Conservation (phyloP, 305 asterid species). For the Salvia sclarea region DNA sequence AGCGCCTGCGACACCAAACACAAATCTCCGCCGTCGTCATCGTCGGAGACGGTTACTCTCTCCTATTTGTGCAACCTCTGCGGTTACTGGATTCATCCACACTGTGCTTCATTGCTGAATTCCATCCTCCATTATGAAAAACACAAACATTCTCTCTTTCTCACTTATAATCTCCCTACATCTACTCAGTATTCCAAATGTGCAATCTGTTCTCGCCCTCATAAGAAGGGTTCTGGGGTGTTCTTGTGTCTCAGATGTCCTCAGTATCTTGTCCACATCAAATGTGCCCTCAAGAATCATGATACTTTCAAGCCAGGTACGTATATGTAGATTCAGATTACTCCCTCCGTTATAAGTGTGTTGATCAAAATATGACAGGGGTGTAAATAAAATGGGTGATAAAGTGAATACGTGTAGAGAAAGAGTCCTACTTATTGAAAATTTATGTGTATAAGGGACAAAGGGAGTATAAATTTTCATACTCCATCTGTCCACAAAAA, state of each 20-base stretch:
- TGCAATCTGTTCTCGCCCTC: neutral
- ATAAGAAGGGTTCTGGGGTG: neutral
- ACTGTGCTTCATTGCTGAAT: constrained; percentile 9
- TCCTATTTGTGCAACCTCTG: constrained; percentile 8
- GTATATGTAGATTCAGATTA: too few relatives aligned
- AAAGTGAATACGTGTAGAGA: too few relatives aligned
- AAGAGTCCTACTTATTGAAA: too few relatives aligned
- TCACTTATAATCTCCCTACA: neutral
- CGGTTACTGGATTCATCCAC: constrained; percentile 9
- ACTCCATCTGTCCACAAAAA: too few relatives aligned
- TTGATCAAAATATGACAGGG: too few relatives aligned
- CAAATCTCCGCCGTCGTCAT: too few relatives aligned
- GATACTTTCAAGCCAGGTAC: constrained; percentile 5
- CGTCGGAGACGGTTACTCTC: neutral
- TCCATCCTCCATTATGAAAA: neutral
- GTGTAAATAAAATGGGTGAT: too few relatives aligned
- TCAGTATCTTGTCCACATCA: neutral
- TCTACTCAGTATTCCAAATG: neutral
- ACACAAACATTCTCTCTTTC: neutral
- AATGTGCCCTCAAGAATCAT: neutral
- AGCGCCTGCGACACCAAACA: constrained; percentile 2
- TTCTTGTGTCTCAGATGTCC: neutral
- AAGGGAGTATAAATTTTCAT: too few relatives aligned
- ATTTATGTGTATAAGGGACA: too few relatives aligned
- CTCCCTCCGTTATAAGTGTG: too few relatives aligned